Conservation (phyloP, 768 basidiomycete species). For the Suillus lakei region DNA sequence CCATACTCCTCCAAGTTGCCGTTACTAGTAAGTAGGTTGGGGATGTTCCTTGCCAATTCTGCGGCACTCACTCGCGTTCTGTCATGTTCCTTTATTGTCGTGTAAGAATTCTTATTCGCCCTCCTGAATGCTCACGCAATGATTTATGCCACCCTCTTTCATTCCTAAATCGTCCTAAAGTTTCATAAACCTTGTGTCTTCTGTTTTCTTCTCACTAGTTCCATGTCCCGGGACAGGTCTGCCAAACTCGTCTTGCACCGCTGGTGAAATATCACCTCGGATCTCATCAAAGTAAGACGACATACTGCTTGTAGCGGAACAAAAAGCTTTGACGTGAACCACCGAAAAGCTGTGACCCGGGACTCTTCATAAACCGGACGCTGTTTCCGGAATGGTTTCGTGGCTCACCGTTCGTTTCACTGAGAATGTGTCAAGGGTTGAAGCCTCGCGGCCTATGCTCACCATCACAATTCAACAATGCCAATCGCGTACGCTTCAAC, state of each 20-base stretch:
- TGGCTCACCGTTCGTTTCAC: conserved; percentile 18
- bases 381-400: conserved; percentile 16
- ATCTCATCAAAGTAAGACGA: conserved; percentile 32
- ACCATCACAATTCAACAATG: conserved; percentile 13
- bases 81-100: conserved; percentile 9
- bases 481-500: conserved; percentile 6
- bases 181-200: conserved; percentile 32
- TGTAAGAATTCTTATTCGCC: conserved; percentile 15
- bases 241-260: conserved; percentile 38
- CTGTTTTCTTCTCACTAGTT: conserved; percentile 29
- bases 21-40: conserved; percentile 4
- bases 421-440: conserved; percentile 29
- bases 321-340: conserved; percentile 33
- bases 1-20: conserved; percentile 7
- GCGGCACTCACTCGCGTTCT: conserved; percentile 24
- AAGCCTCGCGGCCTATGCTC: conserved; percentile 27
- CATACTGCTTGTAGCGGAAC: conserved; percentile 21
- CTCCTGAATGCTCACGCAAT: conserved; percentile 16
- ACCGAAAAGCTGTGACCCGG: conserved; percentile 35
- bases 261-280: conserved; percentile 35
- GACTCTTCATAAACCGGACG: conserved; percentile 34
- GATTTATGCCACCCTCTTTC: conserved; percentile 23
- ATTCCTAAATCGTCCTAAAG: conserved; percentile 39
- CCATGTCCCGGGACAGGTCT: conserved; percentile 35
- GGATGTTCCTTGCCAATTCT: conserved; percentile 11